Base-by-base conservation (phyloP, 768 basidiomycete genomes). In the Mycena pura region DNA sequence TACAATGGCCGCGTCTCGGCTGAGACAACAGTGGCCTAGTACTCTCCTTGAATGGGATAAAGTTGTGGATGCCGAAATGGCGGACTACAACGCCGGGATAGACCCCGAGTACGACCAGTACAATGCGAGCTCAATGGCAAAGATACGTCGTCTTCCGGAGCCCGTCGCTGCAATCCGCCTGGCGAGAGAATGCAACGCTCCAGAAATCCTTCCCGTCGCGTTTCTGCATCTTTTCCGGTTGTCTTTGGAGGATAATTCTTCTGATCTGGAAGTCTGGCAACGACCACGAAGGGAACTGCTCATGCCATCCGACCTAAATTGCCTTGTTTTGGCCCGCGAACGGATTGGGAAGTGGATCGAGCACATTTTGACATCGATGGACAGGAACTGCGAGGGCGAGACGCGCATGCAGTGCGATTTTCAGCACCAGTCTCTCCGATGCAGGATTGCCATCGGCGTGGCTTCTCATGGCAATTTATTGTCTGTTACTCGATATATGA, bases 141-240 rank as follows among this genome's bases (percentile, higher is more conserved):
- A 21, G 44, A 43, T 60, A 28, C 45, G 43, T 7, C 11, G 29
- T 1, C 17, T 60, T 22, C 51, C 59, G 4, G 51, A 60, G 13
- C 59, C 59, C 3, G 27, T 47, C 15, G 46, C 59, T 3, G 46
- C 59, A 1, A 60, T 53, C 17, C 31, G 36, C 19, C 36, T 60
- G 24, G 58, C 58, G 17, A 27, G 36, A 15, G 48, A 53, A 40
- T 60, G 49, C 17, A 21, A 47, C 6, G 32, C 15, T 11, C 19
- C 50, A 13, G 8, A 25, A 3, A 38, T 60, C 19, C 43, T 60
- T 14, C 51, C 59, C 6, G 14, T 47, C 32, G 52, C 60, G 11
- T 49, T 61, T 39, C 8, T 55, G 29, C 17, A 44, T 32, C 6
- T 61, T 9, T 32, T 48, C 10, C n/a, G 36, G 19, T 46, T 39